Evolutionary conservation across 1,139 yeast genomes (phyloP).

Genomic region (Entelexis paramagnoliae): DNA sequence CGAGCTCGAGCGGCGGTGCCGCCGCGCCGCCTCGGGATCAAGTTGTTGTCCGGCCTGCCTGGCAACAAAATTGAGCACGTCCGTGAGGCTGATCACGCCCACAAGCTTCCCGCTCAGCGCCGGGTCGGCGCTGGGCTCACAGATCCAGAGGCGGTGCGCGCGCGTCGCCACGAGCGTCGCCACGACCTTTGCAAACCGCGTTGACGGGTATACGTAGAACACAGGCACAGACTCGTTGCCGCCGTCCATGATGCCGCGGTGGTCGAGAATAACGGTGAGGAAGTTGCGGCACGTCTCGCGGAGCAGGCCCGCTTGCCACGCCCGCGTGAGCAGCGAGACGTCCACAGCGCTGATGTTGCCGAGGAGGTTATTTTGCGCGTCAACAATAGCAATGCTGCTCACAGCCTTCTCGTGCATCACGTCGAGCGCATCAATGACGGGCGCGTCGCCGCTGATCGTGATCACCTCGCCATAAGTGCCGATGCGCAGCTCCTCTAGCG

Average conservation of each 20-base stretch:
- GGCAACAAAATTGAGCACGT: constrained; percentile 71
- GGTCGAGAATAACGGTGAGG: constrained; percentile 71
- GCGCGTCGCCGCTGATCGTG: constrained; percentile 74
- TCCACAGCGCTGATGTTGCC: constrained; percentile 94
- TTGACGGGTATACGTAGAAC: constrained; percentile 73
- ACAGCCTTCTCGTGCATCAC: constrained; percentile 79
- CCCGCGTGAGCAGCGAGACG: constrained; percentile 73
- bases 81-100: constrained; percentile 88
- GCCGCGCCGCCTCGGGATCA: constrained; percentile 65
- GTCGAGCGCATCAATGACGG: constrained; percentile 72
- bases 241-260: constrained; percentile 85
- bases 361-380: constrained; percentile 56
- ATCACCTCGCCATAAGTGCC: constrained; percentile 59
- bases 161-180: constrained; percentile 93
- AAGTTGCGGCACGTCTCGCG: constrained; percentile 79
- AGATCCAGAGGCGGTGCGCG: constrained; percentile 90
- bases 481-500: constrained; percentile 56
- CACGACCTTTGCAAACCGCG: constrained; percentile 76
- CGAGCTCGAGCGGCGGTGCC: constrained; percentile 52
- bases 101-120: constrained; percentile 50
- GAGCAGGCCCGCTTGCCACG: constrained; percentile 68
- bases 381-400: constrained; percentile 90
- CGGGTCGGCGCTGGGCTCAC: constrained; percentile 37
- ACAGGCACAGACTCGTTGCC: constrained; percentile 87
- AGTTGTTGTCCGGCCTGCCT: constrained; percentile 41